Percentiles rank a stretch among this genome's conserved stretches.
Evolutionary conservation across 108 stramenopile genomes (phyloP).

Genomic region (Cyclotella atomus): DNA sequence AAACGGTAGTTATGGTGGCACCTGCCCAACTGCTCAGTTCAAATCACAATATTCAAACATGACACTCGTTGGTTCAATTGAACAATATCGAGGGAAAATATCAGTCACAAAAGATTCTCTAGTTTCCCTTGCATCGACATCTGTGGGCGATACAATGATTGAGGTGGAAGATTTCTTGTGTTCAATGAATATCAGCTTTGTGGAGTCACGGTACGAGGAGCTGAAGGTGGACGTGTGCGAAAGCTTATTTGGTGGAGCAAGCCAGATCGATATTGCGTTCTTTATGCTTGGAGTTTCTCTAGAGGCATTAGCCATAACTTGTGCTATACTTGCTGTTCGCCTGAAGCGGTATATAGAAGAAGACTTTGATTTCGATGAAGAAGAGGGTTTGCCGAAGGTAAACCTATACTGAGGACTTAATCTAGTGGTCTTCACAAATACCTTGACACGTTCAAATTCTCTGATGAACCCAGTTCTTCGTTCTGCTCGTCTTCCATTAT

Average conservation of each 20-base stretch:
- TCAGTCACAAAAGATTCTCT: constrained; percentile 30
- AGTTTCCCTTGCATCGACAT: constrained; percentile 46
- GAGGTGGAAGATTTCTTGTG: constrained; percentile 57
- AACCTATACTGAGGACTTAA: too few relatives aligned
- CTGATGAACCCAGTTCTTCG: constrained; percentile 36
- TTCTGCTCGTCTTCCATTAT: constrained; percentile 73
- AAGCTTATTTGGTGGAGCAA: constrained; percentile 37
- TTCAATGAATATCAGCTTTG: constrained; percentile 55
- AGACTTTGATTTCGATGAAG: too few relatives aligned
- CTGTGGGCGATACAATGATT: constrained; percentile 52
- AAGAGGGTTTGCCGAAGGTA: too few relatives aligned
- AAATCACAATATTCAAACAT: constrained; percentile 18
- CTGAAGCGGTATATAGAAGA: too few relatives aligned
- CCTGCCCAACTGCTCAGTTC: constrained; percentile 49
- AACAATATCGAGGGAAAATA: constrained; percentile 39
- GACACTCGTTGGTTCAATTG: constrained; percentile 39
- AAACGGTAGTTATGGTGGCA: background rate
- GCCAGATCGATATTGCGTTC: constrained; percentile 40
- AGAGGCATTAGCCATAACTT: constrained; percentile 38
- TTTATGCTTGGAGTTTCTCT: constrained; percentile 43
- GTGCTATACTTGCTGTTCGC: constrained; percentile 29
- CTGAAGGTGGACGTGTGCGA: constrained; percentile 44
- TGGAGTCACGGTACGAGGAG: constrained; percentile 30
- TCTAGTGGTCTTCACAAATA: constrained; percentile 41
- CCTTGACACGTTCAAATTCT: constrained; percentile 18